Evolutionary conservation across 2,329 filamentous ascomycete species (phyloP), one percentile per base, ranked within the genome.

Genomic region (Penicillium brevicompactum): DNA sequence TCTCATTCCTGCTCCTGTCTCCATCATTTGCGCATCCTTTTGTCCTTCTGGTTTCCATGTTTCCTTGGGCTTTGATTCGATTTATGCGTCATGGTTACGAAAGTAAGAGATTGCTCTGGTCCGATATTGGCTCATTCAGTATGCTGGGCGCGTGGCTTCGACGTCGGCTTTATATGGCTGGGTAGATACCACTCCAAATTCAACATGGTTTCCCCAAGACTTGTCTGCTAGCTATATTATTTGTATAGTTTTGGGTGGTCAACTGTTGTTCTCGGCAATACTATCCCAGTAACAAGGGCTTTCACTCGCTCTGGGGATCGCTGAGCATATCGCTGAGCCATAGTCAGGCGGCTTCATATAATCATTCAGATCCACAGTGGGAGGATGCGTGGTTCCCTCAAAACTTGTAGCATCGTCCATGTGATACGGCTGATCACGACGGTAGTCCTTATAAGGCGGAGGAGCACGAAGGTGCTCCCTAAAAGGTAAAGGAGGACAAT

Each of bases 1-100:
- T 22, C n/a, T 16, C 11, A 48, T 18, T 18, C 2, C 32, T 10
- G 24, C 24, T 16, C 31, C 43, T 38, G 16, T 46, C 7, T 46
- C 22, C 45, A n/a, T 21, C 8, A 22, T 31, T 34, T 49, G 3
- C 40, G 34, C 37, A 30, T 22, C 21, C 43, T 24, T 16, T 37
- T 16, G 13, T 31, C 10, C 21, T 27, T 27, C n/a, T 32, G 31
- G 32, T 16, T 32, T 53, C 24, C n/a, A 37, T 43, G 45, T 44
- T 31, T 34, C 34, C 34, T 24, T 31, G 11, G n/a, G 13, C 31
- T 43, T 18, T 32, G 46, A 27, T 37, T 50, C 48, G 16, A 16
- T 56, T 27, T 53, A 54, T 50, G 56, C 34, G 32, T 46, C 50
- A 59, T 51, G 56, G 49, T 53, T 43, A 54, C 37, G 50, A 59